These are phyloP conservation scores for Paecilomyces sp. DNA, from an alignment of 2,329 filamentous ascomycete genomes.

Conservation along the genomic window DNA sequence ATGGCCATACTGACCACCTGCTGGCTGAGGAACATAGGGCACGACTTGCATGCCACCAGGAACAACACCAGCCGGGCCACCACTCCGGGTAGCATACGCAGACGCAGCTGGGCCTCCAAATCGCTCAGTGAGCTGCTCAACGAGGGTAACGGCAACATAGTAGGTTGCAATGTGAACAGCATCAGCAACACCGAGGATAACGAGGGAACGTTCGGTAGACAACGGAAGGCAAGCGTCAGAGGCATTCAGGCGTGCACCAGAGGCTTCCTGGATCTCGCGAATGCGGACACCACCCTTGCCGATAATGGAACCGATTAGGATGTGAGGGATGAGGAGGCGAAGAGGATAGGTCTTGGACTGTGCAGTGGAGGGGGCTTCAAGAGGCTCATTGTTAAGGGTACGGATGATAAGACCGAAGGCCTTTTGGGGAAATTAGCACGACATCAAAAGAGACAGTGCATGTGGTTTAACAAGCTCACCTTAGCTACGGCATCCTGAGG, in stretches of 20 bases:
- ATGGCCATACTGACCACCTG: conserved; percentile 85
- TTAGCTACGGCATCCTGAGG: conserved; percentile 95
- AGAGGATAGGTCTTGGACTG: conserved; percentile 97
- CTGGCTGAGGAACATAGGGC: conserved; percentile 91
- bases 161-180: conserved; percentile 98
- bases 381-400: conserved; percentile 92
- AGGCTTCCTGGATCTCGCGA: conserved; percentile 96
- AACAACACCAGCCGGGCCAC: conserved; percentile 84
- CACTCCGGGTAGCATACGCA: conserved; percentile 93
- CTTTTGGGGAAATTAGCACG: conserved; percentile 38
- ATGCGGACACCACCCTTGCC: conserved; percentile 94
- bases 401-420: conserved; percentile 97
- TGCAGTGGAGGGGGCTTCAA: conserved; percentile 78
- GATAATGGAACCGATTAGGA: conserved; percentile 97
- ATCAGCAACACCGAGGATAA: conserved; percentile 95
- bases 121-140: conserved; percentile 93
- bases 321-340: conserved; percentile 89
- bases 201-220: conserved; percentile 93
- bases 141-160: conserved; percentile 95
- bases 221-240: conserved; percentile 91
- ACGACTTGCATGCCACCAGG: conserved; percentile 98
- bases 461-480: conserved; percentile 46
- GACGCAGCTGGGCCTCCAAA: conserved; percentile 94
- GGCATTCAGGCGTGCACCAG: conserved; percentile 90
- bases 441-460: not conserved